Evolutionary conservation across 495 filamentous ascomycete species (phyloP), one percentile per base, ranked within the genome.

Genomic region (Annulohypoxylon bovei): DNA sequence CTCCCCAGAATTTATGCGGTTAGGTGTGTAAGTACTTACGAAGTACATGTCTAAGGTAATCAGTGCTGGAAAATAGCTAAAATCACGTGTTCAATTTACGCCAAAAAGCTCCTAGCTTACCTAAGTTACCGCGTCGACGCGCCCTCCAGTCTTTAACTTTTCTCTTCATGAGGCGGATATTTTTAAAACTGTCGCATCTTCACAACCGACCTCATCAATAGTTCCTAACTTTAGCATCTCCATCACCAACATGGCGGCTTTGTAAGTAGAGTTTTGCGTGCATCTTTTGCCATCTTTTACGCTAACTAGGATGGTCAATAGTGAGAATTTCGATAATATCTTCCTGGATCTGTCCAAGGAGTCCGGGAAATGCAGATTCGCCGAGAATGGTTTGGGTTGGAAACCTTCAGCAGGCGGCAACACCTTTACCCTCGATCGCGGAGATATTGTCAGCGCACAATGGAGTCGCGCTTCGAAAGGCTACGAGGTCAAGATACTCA

Each of bases 401-500:
- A 95, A 94, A 78, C 93, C 95, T 14, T 87, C 90, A 2, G 88
- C 87, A 18, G 92, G 92, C 71, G 92, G 93, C 74, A 94, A 98
- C 42, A 93, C 93, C 61, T 98, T 96, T 78, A 97, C 94, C 8
- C 86, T 98, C 59, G 93, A 97, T 75, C 87, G 86, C 72, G 88
- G 85, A 76, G 92, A 97, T 76, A 91, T 98, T 67, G 85, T 84
- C 63, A 87, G 84, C 57, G 94, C 94, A 47, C 95, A 98, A 75
- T 99, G 96, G 96, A 98, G 94, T 80, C 88, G 93, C 65, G 96
- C 95, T 33, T 89, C 94, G 14, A 92, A 90, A 77, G 96, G 96
- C 56, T 95, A 90, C 78, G 96, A 99, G 80, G 78, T 98, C 74
- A 98, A 96, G 83, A 90, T 98, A 44, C 79, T 95, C 54, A 90